phyloP scores from a whole-genome alignment of 768 basidiomycete genomes.

The Mycena indigotica region DNA sequence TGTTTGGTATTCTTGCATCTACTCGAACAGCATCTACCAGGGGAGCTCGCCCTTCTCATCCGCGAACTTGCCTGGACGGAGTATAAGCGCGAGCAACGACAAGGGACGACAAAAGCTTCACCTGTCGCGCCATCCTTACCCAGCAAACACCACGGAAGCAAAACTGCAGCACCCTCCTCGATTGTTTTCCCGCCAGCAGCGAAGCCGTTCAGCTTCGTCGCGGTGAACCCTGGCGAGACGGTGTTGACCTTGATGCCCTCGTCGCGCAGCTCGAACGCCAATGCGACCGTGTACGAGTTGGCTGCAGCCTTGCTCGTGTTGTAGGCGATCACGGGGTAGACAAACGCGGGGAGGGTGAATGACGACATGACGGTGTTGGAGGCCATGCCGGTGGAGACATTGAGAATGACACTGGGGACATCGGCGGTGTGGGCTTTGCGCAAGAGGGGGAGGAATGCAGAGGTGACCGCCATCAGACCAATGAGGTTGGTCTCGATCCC shows the following conservation, averaged over 20 bases:
- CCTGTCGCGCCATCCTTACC: neutral
- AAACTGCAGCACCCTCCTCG: neutral
- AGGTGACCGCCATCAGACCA: conserved; percentile 45
- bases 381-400: conserved; percentile 48
- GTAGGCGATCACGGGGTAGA: conserved; percentile 48
- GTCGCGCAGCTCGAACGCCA: conserved; percentile 66
- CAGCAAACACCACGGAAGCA: neutral
- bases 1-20: too few relatives aligned
- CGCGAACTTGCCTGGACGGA: too few relatives aligned
- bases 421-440: conserved; percentile 27
- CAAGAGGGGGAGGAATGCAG: conserved; percentile 45
- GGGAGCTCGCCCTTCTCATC: too few relatives aligned
- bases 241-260: conserved; percentile 63
- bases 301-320: conserved; percentile 75
- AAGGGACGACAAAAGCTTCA: too few relatives aligned
- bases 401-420: conserved; percentile 39
- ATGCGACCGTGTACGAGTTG: conserved; percentile 58
- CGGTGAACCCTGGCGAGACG: conserved; percentile 61
- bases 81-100: too few relatives aligned
- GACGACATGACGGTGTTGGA: conserved; percentile 42
- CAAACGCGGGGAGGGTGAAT: conserved; percentile 27
- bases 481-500: conserved; percentile 47
- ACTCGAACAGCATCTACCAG: too few relatives aligned
- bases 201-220: conserved; percentile 44
- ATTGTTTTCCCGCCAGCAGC: conserved; percentile 24